Base-by-base conservation (phyloP, 495 filamentous ascomycete genomes). In the Hypoxylon fuscum region DNA sequence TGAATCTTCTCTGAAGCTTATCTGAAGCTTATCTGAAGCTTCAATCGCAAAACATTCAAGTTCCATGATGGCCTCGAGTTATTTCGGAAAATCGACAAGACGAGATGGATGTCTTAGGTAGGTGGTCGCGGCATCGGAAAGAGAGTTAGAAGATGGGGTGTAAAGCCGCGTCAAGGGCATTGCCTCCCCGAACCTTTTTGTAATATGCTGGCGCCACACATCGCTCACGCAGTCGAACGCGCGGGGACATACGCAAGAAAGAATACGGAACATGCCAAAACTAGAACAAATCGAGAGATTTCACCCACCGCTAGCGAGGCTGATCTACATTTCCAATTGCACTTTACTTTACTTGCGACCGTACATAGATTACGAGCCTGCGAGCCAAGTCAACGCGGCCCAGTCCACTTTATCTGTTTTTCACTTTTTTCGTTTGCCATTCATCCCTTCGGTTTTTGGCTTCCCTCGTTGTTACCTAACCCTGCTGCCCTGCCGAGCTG, bases 111-210 rank as follows among this genome's bases (percentile, higher is more conserved):
- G 25, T 27, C 25, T 27, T 27, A 27, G 8, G 25, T 27, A n/a
- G n/a, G n/a, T n/a, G n/a, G n/a, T n/a, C n/a, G n/a, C n/a, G n/a
- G n/a, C n/a, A n/a, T 11, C 40, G 12, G 37, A 14, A 20, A 21
- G 40, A 42, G 40, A 18, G 1, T 42, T 18, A 21, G 29, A n/a
- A 45, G 27, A 50, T 9, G 21, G 11, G 27, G 22, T 23, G 42
- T 45, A 23, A 20, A 21, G 62, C 59, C 62, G 56, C 62, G 62
- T 66, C 50, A 60, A 57, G 45, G 9, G 55, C 62, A 60, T 66
- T 35, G 55, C 51, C 56, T 61, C 56, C 6, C 12, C 6, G 40
- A 55, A 46, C 17, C 44, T 48, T 52, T 25, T 23, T 38, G n/a
- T 15, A 14, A 14, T 29, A 21, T 31, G 35, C 38, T 55, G 23